Base-by-base conservation (phyloP, 768 basidiomycete species). In the Pleurotus citrinopileatus region DNA sequence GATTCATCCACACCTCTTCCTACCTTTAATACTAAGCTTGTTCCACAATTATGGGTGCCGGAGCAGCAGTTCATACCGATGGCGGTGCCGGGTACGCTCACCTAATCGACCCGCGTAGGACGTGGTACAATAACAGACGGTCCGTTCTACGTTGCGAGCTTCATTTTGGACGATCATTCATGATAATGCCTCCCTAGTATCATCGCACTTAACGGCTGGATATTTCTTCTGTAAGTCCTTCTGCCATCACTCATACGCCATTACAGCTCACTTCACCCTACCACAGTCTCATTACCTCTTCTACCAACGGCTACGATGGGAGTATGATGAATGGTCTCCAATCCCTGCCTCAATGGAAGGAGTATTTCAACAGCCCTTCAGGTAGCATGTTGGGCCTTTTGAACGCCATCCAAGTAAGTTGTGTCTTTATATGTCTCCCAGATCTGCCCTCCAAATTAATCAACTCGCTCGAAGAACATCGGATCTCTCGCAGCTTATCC, bases 151-250 rank as follows among this genome's bases (percentile, higher is more conserved):
- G 9, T 34, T n/a, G 2, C 32, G n/a, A 34, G n/a, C 9, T 10
- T n/a, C n/a, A 3, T 9, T 34, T 34, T 34, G 7, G 9, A n/a
- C 32, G n/a, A n/a, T n/a, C n/a, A 34, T n/a, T 34, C 32, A 34
- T 3, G 32, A 34, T n/a, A 34, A 1, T 8, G 22, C 17, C 20
- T 27, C 40, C 50, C 34, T 46, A 86, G 86, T 54, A 64, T 87
- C 59, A 82, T 88, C 52, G 48, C 59, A 38, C 81, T 89, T 59
- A 81, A 90, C 62, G 78, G 70, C 20, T 89, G 88, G 88, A 83
- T 89, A 57, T 66, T 83, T 36, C 73, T 89, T 36, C 72, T 87
- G 82, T 85, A 52, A 47, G 81, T 71, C 13, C 6, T 23, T 23
- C n/a, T 2, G 17, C 2, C 2, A 10, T 37, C 4, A 4, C 42